Evolutionary conservation across 2,329 filamentous ascomycete species (phyloP).

Genomic region (Didymella keratinophila): DNA sequence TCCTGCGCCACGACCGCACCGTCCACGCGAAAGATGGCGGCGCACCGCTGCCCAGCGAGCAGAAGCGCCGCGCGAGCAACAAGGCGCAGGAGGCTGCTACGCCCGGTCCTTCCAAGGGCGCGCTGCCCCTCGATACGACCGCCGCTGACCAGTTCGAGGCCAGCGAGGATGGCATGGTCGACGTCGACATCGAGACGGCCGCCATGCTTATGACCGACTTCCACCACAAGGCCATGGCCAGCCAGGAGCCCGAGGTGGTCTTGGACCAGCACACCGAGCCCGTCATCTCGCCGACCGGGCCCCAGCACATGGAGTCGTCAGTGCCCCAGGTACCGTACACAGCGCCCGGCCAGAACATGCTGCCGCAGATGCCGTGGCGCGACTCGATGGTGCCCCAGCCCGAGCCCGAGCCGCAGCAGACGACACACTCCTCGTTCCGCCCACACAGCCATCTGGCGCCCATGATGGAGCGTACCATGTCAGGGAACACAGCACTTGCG

Average conservation of each 20-base stretch:
- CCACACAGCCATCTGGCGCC: slow-evolving; percentile 68
- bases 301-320: slow-evolving; percentile 77
- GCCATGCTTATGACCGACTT: slow-evolving; percentile 99
- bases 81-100: slow-evolving; percentile 68
- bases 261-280: slow-evolving; percentile 65
- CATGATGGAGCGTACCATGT: slow-evolving; percentile 70
- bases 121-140: slow-evolving; percentile 81
- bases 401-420: slow-evolving; percentile 79
- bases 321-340: slow-evolving; percentile 72
- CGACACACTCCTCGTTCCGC: slow-evolving; percentile 66
- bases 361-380: slow-evolving; percentile 92
- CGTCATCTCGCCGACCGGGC: slow-evolving; percentile 75
- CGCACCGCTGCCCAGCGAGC: slow-evolving; percentile 90
- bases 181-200: slow-evolving; percentile 96
- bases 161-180: slow-evolving; percentile 88
- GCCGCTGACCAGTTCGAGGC: slow-evolving; percentile 92
- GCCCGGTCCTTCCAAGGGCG: slow-evolving; percentile 72
- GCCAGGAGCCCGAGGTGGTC: slow-evolving; percentile 67
- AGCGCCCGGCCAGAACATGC: slow-evolving; percentile 74
- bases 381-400: slow-evolving; percentile 82
- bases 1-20: slow-evolving; percentile 95
- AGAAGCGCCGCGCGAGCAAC: slow-evolving; percentile 79
- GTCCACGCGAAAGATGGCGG: slow-evolving; percentile 98
- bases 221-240: slow-evolving; percentile 90
- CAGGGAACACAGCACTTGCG: slow-evolving; percentile 66